A percentile compares a stretch with the other conserved stretches of the same genome.
These are phyloP conservation scores for Fusarium burgessii DNA, from an alignment of 2,329 filamentous ascomycete species.

Conservation along the genomic window DNA sequence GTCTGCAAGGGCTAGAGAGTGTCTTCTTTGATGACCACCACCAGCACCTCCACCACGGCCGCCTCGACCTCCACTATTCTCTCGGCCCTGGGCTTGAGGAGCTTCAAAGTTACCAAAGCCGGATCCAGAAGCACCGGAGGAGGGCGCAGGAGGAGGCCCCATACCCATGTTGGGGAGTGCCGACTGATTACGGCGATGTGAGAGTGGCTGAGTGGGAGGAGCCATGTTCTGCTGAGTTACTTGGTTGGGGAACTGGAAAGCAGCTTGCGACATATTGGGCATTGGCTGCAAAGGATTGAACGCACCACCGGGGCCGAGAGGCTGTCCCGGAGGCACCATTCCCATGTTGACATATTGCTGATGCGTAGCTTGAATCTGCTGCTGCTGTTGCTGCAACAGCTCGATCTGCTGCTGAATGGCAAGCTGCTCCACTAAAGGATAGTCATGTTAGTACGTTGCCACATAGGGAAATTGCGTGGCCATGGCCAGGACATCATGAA, in stretches of 20 bases:
- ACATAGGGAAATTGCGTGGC: neutral
- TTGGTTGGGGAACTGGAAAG: slow-evolving; percentile 90
- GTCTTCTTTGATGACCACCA: slow-evolving; percentile 89
- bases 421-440: slow-evolving; percentile 86
- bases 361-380: slow-evolving; percentile 95
- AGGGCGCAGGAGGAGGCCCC: slow-evolving; percentile 89
- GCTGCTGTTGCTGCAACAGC: slow-evolving; percentile 95
- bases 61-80: slow-evolving; percentile 67
- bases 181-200: slow-evolving; percentile 98
- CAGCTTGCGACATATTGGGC: slow-evolving; percentile 81
- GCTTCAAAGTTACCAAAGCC: slow-evolving; percentile 83
- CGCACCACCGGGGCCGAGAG: slow-evolving; percentile 73
- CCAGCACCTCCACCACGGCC: slow-evolving; percentile 75
- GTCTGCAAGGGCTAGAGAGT: slow-evolving; percentile 93
- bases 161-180: slow-evolving; percentile 92
- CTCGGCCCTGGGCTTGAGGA: slow-evolving; percentile 54
- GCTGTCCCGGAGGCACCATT: slow-evolving; percentile 88
- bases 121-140: slow-evolving; percentile 86
- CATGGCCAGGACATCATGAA: neutral
- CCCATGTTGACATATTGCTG: slow-evolving; percentile 99
- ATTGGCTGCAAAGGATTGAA: slow-evolving; percentile 87
- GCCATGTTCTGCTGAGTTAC: slow-evolving; percentile 81
- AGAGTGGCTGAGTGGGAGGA: slow-evolving; percentile 79
- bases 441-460: slow-evolving; percentile 35
- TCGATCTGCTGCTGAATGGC: slow-evolving; percentile 99